Evolutionary conservation across 331 rosid genomes (phyloP).

Genomic region (Rosa hybrid): DNA sequence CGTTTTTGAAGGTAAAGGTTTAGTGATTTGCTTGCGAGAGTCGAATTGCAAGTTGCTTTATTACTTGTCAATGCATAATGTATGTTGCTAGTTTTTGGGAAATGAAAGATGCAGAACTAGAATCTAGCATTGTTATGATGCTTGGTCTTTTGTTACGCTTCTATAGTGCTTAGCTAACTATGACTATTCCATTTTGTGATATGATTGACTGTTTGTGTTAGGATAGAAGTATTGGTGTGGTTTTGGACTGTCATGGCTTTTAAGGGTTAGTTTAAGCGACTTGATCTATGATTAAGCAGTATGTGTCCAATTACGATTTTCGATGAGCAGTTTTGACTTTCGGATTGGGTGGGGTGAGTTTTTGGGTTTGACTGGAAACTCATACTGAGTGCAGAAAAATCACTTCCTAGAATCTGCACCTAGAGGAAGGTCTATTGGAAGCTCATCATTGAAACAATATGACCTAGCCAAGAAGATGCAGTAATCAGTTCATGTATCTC

Average conservation of each 20-base stretch:
- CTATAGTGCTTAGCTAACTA: background rate
- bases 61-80: background rate
- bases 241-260: background rate
- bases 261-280: background rate
- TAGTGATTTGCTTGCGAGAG: background rate
- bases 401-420: background rate
- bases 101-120: background rate
- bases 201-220: background rate
- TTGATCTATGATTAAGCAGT: background rate
- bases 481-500: background rate
- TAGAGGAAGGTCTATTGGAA: background rate
- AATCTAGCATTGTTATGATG: background rate
- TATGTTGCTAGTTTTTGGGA: background rate
- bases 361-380: background rate
- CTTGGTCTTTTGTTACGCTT: background rate
- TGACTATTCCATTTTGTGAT: background rate
- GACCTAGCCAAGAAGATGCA: background rate
- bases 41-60: background rate
- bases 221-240: background rate
- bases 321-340: background rate
- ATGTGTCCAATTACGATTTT: background rate
- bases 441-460: background rate
- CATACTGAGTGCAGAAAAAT: background rate
- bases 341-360: background rate
- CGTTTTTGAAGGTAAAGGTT: constrained; percentile 42